Base-by-base conservation (phyloP, 202 grass and related monocot species). In the Zoysia matrella region DNA sequence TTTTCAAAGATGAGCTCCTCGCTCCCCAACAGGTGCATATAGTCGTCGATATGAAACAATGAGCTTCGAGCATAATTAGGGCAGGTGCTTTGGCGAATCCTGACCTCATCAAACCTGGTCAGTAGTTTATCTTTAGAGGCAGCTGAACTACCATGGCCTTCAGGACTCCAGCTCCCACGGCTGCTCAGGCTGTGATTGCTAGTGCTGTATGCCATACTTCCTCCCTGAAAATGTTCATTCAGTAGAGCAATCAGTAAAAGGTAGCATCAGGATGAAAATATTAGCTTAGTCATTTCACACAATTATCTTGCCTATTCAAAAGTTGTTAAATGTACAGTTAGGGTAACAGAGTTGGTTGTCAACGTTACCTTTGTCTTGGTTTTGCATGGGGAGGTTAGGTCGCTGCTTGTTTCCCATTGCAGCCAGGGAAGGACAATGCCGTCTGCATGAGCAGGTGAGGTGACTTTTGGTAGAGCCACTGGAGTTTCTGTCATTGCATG, bases 391-490 rank as follows among this genome's bases (percentile, higher is more conserved):
- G 96, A 99, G 69, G 69, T 84, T 43, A 86, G 60, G 41, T 87
- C 84, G 3, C 69, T 87, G 78, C 80, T 83, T 53, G 93, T 96
- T 90, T 99, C 96, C 96, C 96, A 96, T 75, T 96, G 89, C 86
- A 99, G 69, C 96, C 96, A 99, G 22, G 96, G 96, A 83, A 99
- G 92, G 45, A 92, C 86, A 75, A 96, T 89, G 4, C 95, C 95
- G 47, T 99, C 96, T 76, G 87, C 71, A 56, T 88, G 84, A 36
- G 56, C 77, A 60, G 84, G 74, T 66, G 80, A 80, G 68, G 48
- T 13, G 78, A 83, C 67, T 89, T 86, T 84, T 30, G 76, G 72
- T 56, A 72, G 61, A 52, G 44, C 72, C 73, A 83, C 60, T 71
- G 78, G 75, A 74, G 86, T 89, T 92, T 92, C 93, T 13, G 50